Base-by-base conservation (phyloP, 257 asterid genomes). In the Fraxinus anomala region DNA sequence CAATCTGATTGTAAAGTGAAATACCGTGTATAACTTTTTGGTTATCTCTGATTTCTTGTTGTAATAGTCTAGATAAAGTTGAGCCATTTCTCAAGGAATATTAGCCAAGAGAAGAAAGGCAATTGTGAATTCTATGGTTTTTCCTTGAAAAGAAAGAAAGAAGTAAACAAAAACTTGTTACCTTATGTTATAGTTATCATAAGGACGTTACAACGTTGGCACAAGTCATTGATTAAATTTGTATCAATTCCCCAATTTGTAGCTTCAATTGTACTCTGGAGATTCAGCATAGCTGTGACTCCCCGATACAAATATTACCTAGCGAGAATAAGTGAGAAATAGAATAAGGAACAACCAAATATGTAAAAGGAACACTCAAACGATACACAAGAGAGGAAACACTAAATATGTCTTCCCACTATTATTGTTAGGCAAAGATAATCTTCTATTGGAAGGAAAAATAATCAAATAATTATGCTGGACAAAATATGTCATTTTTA, bases 111-210 rank as follows among this genome's bases (percentile, higher is more conserved):
- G 36, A 12, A 40, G 68, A 79, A 49, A 54, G 30, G 70, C 54
- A 77, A 68, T 71, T 59, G 44, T 17, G n/a, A 67, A 68, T 73
- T 33, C 21, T 73, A 24, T 63, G 26, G 21, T 39, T 44, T 31
- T 73, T 34, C 40, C 79, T 66, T 19, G 49, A 68, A 72, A 70
- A 47, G 49, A 7, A 39, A 74, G 74, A 59, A 30, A 54, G 0
- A n/a, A n/a, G n/a, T n/a, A n/a, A n/a, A n/a, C n/a, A n/a, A 30
- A 24, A 54, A 16, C 24, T 5, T 5, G 0, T 70, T 87, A 92
- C 99, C 98, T 92, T 85, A 96, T 96, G 75, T 97, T 91, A 87
- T 89, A 90, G 87, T 93, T 85, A 96, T 89, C 99, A 93, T 93
- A 73, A 96, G 94, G 80, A 89, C 81, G 80, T 92, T 85, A 69